Evolutionary conservation across 805 yeast species (phyloP).

Genomic region (Danielia reshetovae): DNA sequence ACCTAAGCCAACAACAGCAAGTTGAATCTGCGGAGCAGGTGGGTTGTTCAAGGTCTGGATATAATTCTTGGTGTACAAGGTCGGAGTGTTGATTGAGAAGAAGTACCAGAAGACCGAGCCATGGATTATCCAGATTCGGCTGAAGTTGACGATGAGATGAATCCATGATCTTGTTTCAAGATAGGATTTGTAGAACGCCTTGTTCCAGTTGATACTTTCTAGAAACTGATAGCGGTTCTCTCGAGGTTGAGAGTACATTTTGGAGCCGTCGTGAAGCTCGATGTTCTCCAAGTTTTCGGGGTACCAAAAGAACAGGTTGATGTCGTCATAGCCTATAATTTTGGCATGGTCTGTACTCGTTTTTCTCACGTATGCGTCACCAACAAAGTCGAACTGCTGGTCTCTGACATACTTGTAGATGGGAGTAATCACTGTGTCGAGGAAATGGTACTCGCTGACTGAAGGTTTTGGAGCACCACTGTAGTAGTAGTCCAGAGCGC

Average conservation of each 20-base stretch:
- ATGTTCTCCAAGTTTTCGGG: slow-evolving; percentile 32
- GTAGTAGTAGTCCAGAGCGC: slow-evolving; percentile 21
- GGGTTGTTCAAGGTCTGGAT: slow-evolving; percentile 37
- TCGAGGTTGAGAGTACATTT: slow-evolving; percentile 24
- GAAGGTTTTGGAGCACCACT: slow-evolving; percentile 9
- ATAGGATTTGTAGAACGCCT: slow-evolving; percentile 43
- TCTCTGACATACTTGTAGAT: slow-evolving; percentile 56
- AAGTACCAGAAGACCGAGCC: slow-evolving; percentile 49
- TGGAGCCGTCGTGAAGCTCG: slow-evolving; percentile 27
- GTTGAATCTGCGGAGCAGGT: slow-evolving; percentile 43
- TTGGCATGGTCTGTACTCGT: slow-evolving; percentile 67
- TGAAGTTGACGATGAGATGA: slow-evolving; percentile 47
- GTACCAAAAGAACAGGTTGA: slow-evolving; percentile 52
- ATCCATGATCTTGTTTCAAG: slow-evolving; percentile 48
- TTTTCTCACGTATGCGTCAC: slow-evolving; percentile 44
- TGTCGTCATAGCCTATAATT: slow-evolving; percentile 55
- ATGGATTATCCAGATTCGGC: slow-evolving; percentile 53
- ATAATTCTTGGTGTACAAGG: slow-evolving; percentile 44
- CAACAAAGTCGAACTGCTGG: slow-evolving; percentile 60
- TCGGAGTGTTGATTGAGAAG: slow-evolving; percentile 48
- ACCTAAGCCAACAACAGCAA: slow-evolving; percentile 44
- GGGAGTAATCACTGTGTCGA: slow-evolving; percentile 43
- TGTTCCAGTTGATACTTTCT: slow-evolving; percentile 37
- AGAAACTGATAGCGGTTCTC: slow-evolving; percentile 30
- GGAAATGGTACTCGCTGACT: slow-evolving; percentile 21